These are phyloP conservation scores for Apocynum venetum DNA, from an alignment of 257 asterid species.

Conservation along the genomic window DNA sequence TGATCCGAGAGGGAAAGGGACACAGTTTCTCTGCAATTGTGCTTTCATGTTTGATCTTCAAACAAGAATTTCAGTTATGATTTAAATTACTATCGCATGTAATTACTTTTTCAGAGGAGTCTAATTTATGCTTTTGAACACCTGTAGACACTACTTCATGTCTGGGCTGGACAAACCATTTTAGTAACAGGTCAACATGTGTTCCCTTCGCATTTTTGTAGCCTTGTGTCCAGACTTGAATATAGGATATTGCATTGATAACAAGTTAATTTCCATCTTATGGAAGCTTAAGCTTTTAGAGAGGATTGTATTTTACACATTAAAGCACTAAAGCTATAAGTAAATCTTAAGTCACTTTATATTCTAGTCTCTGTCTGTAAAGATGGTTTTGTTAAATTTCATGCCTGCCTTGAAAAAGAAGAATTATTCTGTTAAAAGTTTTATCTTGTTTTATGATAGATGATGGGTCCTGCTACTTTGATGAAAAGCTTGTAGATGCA, in stretches of 20 bases:
- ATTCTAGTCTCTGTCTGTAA: not conserved
- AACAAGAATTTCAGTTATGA: not conserved
- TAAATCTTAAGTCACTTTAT: not conserved
- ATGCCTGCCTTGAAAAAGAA: not conserved
- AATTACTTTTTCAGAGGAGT: not conserved
- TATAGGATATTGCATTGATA: not conserved
- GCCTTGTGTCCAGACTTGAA: not conserved
- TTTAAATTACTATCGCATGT: not conserved
- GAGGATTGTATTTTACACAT: not conserved
- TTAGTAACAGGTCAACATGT: not conserved
- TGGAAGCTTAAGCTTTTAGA: not conserved
- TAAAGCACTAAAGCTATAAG: not conserved
- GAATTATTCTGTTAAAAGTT: not conserved
- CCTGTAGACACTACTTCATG: not conserved
- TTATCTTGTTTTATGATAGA: conserved; percentile 37
- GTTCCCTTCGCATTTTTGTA: not conserved
- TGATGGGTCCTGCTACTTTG: conserved; percentile 87
- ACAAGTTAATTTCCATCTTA: not conserved
- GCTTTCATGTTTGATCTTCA: not conserved
- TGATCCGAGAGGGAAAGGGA: not conserved
- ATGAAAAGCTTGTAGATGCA: conserved; percentile 78
- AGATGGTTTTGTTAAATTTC: not conserved
- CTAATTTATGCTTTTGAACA: not conserved
- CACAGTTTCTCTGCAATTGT: not conserved
- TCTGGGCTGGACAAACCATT: not conserved